Conservation (phyloP, 805 yeast species). For the Candida schatavii region DNA sequence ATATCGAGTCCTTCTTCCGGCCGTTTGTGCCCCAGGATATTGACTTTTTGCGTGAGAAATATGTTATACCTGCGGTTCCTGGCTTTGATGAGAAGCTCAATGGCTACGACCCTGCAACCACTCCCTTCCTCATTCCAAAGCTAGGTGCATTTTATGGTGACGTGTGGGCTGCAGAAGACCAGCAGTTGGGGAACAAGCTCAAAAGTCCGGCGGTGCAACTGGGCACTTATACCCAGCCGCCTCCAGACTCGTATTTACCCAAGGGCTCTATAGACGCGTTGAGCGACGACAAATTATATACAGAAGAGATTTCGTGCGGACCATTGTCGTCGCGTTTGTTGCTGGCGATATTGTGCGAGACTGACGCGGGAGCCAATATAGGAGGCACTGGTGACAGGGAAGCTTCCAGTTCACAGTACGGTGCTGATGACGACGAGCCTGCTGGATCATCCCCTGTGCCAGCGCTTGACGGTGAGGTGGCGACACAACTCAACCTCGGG, state of each 20-base stretch:
- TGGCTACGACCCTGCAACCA: constrained; percentile 59
- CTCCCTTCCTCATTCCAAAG: constrained; percentile 79
- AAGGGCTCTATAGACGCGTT: constrained; percentile 58
- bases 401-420: constrained; percentile 13
- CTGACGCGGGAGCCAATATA: constrained; percentile 21
- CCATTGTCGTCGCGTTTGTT: constrained; percentile 83
- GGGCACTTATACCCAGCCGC: constrained; percentile 12
- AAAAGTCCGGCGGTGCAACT: constrained; percentile 48
- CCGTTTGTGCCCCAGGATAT: constrained; percentile 78
- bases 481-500: constrained; percentile 31
- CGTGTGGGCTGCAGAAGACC: constrained; percentile 83
- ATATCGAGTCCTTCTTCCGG: constrained; percentile 82
- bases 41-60: constrained; percentile 62
- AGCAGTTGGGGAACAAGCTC: constrained; percentile 39
- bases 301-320: constrained; percentile 81
- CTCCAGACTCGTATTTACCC: constrained; percentile 45
- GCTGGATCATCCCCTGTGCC: constrained; percentile 1
- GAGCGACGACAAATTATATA: constrained; percentile 61
- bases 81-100: constrained; percentile 30
- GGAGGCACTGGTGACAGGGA: constrained; percentile 22
- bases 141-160: constrained; percentile 81
- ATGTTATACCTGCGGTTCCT: constrained; percentile 48
- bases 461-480: constrained; percentile 28
- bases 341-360: constrained; percentile 68
- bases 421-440: constrained; percentile 15